Base-by-base conservation (phyloP, 1,284 basidiomycete species). In the Ustilago sp. region DNA sequence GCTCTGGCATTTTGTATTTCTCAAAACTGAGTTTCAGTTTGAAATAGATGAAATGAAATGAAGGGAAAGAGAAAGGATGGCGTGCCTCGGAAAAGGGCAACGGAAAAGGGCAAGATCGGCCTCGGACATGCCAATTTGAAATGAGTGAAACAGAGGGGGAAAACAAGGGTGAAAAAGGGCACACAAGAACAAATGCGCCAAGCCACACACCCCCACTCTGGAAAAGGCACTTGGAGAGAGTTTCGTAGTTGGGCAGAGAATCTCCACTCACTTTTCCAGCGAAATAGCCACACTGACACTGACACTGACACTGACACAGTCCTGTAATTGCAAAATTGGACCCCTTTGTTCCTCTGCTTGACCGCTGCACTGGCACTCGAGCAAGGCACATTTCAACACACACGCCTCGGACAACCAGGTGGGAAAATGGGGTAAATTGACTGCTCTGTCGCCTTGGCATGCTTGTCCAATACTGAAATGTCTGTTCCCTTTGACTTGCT, bases 171-270 rank as follows among this genome's bases (percentile, higher is more conserved):
- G 13, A 5, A 41, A 15, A 17, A 41, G 13, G 17, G 4, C 15
- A 41, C 8, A 41, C 13, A 45, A n/a, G 19, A 45, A 23, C 43
- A 45, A 19, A 13, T 45, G 43, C n/a, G 43, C 43, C 43, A 45
- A 45, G 43, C 19, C 43, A 15, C 50, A 52, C 31, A 28, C 28
- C 2, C 45, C 11, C 28, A 3, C 28, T 31, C 8, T 23, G 32
- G 8, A 36, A 6, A 7, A n/a, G 36, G 19, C 53, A 39, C 19
- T 39, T 11, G 55, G 9, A 57, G 9, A 57, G 13, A 51, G 43
- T 51, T 57, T 52, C 36, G 39, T 53, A 32, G 65, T 71, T 71
- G 68, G 62, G 31, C 36, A 35, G 63, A 54, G 68, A 62, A 45
- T 6, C 7, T 45, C 11, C n/a, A 19, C 15, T 45, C 11, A 45